These are phyloP conservation scores for Escovopsis sp. DNA, from an alignment of 2,329 filamentous ascomycete species.

Conservation along the genomic window DNA sequence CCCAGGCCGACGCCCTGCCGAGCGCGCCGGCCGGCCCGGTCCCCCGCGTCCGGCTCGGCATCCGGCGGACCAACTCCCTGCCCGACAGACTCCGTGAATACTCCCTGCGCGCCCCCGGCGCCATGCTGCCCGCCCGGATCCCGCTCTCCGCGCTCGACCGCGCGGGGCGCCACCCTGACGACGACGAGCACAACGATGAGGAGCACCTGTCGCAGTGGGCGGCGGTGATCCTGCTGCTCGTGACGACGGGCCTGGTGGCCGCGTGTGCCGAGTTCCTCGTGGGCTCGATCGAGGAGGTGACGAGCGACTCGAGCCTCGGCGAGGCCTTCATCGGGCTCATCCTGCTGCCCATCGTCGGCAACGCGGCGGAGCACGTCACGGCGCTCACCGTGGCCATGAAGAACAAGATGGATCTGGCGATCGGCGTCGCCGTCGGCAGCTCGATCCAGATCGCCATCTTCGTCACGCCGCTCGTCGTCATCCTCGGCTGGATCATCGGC, in stretches of 20 bases:
- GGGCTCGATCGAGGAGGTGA: conserved; percentile 49
- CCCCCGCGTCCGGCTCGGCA: conserved; percentile 45
- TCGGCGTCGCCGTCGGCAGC: conserved; percentile 55
- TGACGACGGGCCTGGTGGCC: conserved; percentile 51
- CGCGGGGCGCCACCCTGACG: conserved; percentile 4
- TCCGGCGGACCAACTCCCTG: conserved; percentile 60
- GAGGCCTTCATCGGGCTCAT: conserved; percentile 60
- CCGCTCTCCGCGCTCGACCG: conserved; percentile 22
- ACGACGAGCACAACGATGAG: conserved; percentile 16
- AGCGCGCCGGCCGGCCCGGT: conserved; percentile 28
- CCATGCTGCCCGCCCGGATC: conserved; percentile 33
- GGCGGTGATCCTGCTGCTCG: conserved; percentile 45
- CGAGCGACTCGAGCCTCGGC: conserved; percentile 38
- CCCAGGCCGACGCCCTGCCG: conserved; percentile 13
- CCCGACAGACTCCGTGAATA: conserved; percentile 47
- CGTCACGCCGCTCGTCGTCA: conserved; percentile 54
- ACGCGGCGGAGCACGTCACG: conserved; percentile 59
- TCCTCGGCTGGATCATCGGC: conserved; percentile 55
- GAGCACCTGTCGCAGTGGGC: conserved; percentile 39
- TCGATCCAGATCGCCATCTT: conserved; percentile 62
- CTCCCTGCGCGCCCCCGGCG: conserved; percentile 31
- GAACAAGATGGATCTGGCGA: conserved; percentile 64
- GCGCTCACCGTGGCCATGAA: conserved; percentile 56
- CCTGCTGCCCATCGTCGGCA: conserved; percentile 58
- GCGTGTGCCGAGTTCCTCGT: conserved; percentile 58